phyloP scores from a whole-genome alignment of 2,329 filamentous ascomycete genomes.

The Ascosphaera aggregata region DNA sequence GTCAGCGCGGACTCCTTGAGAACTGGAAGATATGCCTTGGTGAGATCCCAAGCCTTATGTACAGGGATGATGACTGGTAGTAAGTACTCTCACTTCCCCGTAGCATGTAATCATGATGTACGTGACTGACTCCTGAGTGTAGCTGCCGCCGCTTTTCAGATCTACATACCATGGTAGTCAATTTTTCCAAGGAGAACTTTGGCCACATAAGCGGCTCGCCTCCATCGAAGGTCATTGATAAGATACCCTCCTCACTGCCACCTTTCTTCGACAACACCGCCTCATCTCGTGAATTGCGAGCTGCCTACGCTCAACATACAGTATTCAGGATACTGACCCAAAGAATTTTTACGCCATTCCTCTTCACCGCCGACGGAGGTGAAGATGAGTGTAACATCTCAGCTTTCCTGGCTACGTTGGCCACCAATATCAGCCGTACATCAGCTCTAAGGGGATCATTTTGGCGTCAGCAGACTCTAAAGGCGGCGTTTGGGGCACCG shows the following conservation, averaged over 20 bases:
- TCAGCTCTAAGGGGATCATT: slow-evolving; percentile 32
- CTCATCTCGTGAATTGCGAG: slow-evolving; percentile 27
- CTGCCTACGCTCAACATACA: slow-evolving; percentile 31
- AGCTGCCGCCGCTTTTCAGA: slow-evolving; percentile 29
- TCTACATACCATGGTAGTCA: slow-evolving; percentile 27
- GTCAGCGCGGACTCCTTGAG: slow-evolving; percentile 2
- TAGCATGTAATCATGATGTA: too few species aligned
- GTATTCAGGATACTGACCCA: slow-evolving; percentile 32
- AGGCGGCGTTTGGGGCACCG: slow-evolving; percentile 31
- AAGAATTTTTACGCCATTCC: slow-evolving; percentile 32
- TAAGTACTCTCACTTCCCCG: too few species aligned
- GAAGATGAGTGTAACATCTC: neutral
- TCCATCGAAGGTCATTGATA: slow-evolving; percentile 25
- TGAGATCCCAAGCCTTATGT: neutral
- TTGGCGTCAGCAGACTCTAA: slow-evolving; percentile 34
- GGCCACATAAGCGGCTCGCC: slow-evolving; percentile 27
- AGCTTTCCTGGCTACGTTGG: slow-evolving; percentile 29
- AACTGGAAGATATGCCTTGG: neutral
- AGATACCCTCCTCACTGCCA: slow-evolving; percentile 28
- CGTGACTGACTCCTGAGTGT: slow-evolving; percentile 10
- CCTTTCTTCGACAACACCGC: slow-evolving; percentile 29
- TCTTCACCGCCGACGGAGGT: slow-evolving; percentile 29
- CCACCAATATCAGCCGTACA: slow-evolving; percentile 31
- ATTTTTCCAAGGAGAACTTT: slow-evolving; percentile 29
- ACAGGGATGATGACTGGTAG: neutral